Percentiles rank a stretch among this genome's conserved stretches.
Evolutionary conservation across 2,329 filamentous ascomycete species (phyloP).

Genomic region (Colletotrichum graminicola): DNA sequence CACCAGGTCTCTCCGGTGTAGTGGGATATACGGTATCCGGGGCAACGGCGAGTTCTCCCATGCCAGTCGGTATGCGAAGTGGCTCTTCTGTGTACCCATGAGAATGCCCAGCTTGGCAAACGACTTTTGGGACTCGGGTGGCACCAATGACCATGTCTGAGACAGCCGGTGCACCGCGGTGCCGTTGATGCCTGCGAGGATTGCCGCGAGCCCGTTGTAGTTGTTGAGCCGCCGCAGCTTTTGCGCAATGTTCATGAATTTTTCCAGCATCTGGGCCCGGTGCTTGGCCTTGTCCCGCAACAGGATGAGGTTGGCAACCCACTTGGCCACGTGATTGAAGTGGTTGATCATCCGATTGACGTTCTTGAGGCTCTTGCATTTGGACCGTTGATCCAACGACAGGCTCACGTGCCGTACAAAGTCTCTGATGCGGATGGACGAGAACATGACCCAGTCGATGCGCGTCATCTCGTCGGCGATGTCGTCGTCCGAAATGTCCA

Average conservation of each 20-base stretch:
- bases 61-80: constrained; percentile 94
- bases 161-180: constrained; percentile 86
- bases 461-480: constrained; percentile 92
- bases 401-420: constrained; percentile 92
- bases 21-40: constrained; percentile 91
- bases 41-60: constrained; percentile 96
- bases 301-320: constrained; percentile 86
- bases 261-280: constrained; percentile 89
- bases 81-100: constrained; percentile 92
- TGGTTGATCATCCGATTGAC: constrained; percentile 96
- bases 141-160: constrained; percentile 83
- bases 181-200: constrained; percentile 92
- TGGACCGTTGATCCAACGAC: constrained; percentile 76
- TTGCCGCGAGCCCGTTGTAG: constrained; percentile 95
- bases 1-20: constrained; percentile 90
- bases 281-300: constrained; percentile 97
- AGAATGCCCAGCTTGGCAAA: constrained; percentile 90
- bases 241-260: constrained; percentile 91
- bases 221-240: constrained; percentile 94
- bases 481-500: constrained; percentile 86
- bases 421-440: constrained; percentile 91
- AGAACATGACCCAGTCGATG: constrained; percentile 99
- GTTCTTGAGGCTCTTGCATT: constrained; percentile 82
- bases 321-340: constrained; percentile 87
- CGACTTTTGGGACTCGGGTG: constrained; percentile 79